Evolutionary conservation across 306 rosid species (phyloP).

Genomic region (Dryas drummondii): DNA sequence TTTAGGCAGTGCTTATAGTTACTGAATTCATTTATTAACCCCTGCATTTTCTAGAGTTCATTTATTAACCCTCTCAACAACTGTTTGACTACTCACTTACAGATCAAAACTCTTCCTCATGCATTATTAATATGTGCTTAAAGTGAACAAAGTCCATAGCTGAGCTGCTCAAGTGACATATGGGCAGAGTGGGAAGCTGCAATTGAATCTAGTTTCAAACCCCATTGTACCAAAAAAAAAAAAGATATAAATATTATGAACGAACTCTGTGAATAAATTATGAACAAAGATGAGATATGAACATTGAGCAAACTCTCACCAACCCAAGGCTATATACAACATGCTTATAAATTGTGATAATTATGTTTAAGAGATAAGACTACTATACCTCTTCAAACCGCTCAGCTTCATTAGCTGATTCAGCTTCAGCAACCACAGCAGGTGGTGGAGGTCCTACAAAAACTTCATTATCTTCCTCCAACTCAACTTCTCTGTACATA

Average conservation of each 20-base stretch:
- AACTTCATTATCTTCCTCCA: constrained; percentile 63
- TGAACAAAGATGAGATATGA: neutral
- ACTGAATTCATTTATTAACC: too few species aligned
- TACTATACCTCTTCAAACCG: constrained; percentile 86
- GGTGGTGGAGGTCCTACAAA: constrained; percentile 93
- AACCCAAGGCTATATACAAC: neutral
- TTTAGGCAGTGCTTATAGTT: too few species aligned
- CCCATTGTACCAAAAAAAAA: too few species aligned
- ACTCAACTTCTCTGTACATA: constrained; percentile 59
- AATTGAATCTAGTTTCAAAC: too few species aligned
- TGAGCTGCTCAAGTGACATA: too few species aligned
- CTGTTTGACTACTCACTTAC: neutral
- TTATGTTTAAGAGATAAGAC: constrained; percentile 10
- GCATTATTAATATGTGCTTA: neutral
- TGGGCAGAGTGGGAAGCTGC: too few species aligned
- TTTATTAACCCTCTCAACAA: neutral
- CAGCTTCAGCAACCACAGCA: constrained; percentile 82
- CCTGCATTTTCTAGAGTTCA: too few species aligned
- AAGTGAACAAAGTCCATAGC: too few species aligned
- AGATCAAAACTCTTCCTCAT: neutral
- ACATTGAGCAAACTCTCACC: constrained; percentile 4
- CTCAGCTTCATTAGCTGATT: constrained; percentile 89
- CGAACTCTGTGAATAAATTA: too few species aligned
- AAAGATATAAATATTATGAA: too few species aligned
- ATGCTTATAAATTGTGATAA: neutral